Conservation (phyloP, 1,284 basidiomycete species). For the Ceratobasidium papillatum region DNA sequence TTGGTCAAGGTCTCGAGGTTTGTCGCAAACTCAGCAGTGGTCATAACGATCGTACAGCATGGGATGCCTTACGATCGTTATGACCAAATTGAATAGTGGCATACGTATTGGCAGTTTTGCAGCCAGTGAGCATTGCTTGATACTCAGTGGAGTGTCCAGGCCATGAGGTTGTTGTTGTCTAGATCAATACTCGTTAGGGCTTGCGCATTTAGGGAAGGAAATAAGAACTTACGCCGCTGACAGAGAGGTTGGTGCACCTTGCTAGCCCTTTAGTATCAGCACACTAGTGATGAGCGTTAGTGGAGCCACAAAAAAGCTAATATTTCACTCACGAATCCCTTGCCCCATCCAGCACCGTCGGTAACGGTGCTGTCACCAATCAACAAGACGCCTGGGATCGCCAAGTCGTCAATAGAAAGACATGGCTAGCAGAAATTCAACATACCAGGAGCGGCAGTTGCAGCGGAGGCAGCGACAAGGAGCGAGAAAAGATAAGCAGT, state of each 20-base stretch:
- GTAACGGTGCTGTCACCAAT: conserved; percentile 38
- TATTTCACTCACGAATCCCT: conserved; percentile 19
- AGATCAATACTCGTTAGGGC: not conserved
- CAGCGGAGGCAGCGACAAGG: conserved; percentile 14
- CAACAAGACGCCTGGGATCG: conserved; percentile 6
- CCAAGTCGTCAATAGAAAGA: not conserved
- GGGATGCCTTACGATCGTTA: conserved; percentile 35
- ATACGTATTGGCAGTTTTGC: conserved; percentile 34
- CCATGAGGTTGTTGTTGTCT: conserved; percentile 31
- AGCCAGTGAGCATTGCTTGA: conserved; percentile 35
- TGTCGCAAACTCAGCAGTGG: conserved; percentile 23
- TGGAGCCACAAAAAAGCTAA: not conserved
- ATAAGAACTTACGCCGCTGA: conserved; percentile 13
- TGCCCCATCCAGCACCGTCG: conserved; percentile 35
- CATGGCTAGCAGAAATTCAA: not conserved
- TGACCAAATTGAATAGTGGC: conserved; percentile 26
- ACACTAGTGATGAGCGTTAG: conserved; percentile 4
- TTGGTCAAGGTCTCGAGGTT: conserved; percentile 33
- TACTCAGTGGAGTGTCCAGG: conserved; percentile 33
- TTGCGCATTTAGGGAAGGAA: not conserved
- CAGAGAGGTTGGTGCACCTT: conserved; percentile 36
- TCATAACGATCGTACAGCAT: no score
- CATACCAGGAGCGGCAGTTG: conserved; percentile 22
- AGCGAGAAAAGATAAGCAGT: not conserved
- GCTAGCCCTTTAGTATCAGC: conserved; percentile 35